Base-by-base conservation (phyloP, 306 rosid species). In the Leucaena leucocephala region DNA sequence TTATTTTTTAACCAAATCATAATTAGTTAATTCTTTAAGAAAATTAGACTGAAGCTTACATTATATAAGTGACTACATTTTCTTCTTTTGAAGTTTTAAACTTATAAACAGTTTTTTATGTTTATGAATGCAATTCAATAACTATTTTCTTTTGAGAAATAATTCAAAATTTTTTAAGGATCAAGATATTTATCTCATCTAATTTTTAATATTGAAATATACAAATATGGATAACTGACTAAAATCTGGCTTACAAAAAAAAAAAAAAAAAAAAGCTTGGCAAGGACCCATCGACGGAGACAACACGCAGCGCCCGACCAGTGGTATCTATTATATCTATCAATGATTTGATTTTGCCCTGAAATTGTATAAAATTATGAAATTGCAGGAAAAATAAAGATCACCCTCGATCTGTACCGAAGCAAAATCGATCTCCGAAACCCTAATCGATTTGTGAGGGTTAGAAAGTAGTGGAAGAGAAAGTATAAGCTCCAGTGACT, bases 371-470 rank as follows among this genome's bases (percentile, higher is more conserved):
- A 5, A 36, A 11, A 43, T 21, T 40, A 19, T 19, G 33, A 43
- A 40, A 11, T 12, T 68, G 17, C 13, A 22, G 14, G 72, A 7
- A 64, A 57, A 19, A 12, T 0, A 22, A 39, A n/a, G 27, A 54
- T 7, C 48, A 7, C 10, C 21, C 34, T 64, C 39, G 68, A 72
- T 83, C 62, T 59, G 43, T 9, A 13, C 46, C 22, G 17, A 68
- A 21, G 50, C 17, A 21, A 68, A 27, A 42, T 43, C 72, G 54
- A 19, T 68, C 54, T 42, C 6, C 22, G 68, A 76, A 84, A 81
- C 84, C 88, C 86, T 78, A 76, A 85, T 22, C 22, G 50, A 67
- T 40, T 67, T 67, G 17, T 8, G 4, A 9, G 4, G 13, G 44
- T n/a, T 6, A 17, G 59, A 14, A 48, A 49, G n/a, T 16, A 49